Base-by-base conservation (phyloP, 768 basidiomycete species). In the Hygrocybe punicea region DNA sequence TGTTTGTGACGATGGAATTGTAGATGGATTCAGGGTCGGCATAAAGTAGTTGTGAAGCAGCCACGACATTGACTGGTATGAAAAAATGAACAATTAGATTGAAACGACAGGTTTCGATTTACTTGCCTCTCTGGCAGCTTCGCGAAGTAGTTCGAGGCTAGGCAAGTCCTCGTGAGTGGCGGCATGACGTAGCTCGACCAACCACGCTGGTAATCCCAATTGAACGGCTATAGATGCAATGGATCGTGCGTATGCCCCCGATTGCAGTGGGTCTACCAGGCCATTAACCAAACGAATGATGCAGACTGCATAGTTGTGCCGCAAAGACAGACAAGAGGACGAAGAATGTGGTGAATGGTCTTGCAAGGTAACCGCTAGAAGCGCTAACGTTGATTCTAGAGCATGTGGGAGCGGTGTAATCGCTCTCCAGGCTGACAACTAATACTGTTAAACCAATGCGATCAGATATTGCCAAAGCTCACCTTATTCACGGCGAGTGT, bases 111-210 rank as follows among this genome's bases (percentile, higher is more conserved):
- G 44, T 19, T 29, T 48, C 56, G 53, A 50, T 36, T 47, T 19
- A 37, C 61, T 52, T 58, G 78, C 93, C 81, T 95, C 87, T 55
- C 79, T 76, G 33, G 86, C 83, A 0, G 86, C 93, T 57, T 91
- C 84, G 53, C 88, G 81, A 16, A 97, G 78, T 4, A 94, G 71
- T 53, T 86, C 84, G 9, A 98, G 76, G 61, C 87, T 87, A 0
- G 96, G 97, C 11, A 98, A 74, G 58, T 96, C 92, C 65, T 98
- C 96, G 65, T 98, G 97, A 1, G 97, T 99, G 11, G 92, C 91
- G 24, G 93, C 91, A 74, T 98, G 97, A 39, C 97, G 81, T 10
- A 98, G 77, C 62, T 96, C 92, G 11, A 99, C 94, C 9, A 98
- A 78, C 87, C 90, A 94, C 0, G 79, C 73, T 0, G 97, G 96